Base-by-base conservation (phyloP, 495 filamentous ascomycete genomes). In the Friedmanniomyces endolithicus region DNA sequence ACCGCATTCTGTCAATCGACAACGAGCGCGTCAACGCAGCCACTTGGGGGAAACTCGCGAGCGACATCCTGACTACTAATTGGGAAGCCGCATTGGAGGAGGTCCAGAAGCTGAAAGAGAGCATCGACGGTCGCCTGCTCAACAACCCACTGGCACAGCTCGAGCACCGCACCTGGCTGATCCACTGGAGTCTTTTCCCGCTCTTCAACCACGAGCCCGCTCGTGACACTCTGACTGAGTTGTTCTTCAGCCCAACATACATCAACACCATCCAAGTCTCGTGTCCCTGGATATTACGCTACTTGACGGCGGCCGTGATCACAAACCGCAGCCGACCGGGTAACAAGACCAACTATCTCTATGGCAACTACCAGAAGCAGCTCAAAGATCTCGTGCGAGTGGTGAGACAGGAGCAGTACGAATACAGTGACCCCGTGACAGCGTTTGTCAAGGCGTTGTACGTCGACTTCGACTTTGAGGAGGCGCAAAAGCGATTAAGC, bases 241-340 rank as follows among this genome's bases (percentile, higher is more conserved):
- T 96, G 59, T 90, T 96, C 79, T 97, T 97, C 80, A 92, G 84
- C 63, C 84, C 88, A 50, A 75, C 84, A 60, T 98, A 87, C 76
- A 97, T 98, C 78, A 97, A 97, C 78, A 95, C 90, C 62, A 97
- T 98, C 68, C 92, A 98, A 75, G 95, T 94, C 56, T 84, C 81
- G 71, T 95, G 90, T 74, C 88, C 92, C 3, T 97, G 94, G 94
- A 85, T 97, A 55, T 77, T 98, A 58, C 84, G 92, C 53, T 98
- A 97, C 72, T 79, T 98, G 31, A 81, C 88, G 53, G 90, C 90
- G 17, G 89, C 94, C 49, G 92, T 98, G 58, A 95, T 97, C 72
- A 96, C 90, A 50, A 90, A 90, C 76, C 84, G 92, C 51, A 86
- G 76, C 72, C 82, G 88, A 47, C 83, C 79, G n/a, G 55, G 55